Conservation (phyloP, 73 alveolate genomes). For the Tetrahymena borealis region DNA sequence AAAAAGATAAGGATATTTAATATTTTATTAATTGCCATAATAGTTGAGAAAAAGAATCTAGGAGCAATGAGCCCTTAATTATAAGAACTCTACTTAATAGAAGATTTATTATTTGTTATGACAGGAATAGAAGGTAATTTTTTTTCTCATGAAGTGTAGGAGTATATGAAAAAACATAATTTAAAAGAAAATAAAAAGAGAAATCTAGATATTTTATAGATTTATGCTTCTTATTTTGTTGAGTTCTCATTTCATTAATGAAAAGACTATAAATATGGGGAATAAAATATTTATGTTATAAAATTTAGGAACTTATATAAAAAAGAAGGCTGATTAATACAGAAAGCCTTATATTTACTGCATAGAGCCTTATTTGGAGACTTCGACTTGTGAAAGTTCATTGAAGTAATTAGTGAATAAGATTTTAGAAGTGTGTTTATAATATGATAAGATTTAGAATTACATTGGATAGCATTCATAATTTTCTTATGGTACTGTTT, state of each 20-base stretch:
- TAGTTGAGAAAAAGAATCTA: constrained; percentile 80
- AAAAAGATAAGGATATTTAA: not conserved
- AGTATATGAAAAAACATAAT: too few relatives aligned
- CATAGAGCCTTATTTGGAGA: constrained; percentile 88
- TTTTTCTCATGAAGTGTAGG: too few relatives aligned
- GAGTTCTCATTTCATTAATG: too few relatives aligned
- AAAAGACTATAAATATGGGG: too few relatives aligned
- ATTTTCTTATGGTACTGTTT: constrained; percentile 82
- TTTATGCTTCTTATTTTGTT: too few relatives aligned
- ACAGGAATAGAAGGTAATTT: constrained; percentile 80
- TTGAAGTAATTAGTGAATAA: constrained; percentile 71
- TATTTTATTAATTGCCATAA: constrained; percentile 9
- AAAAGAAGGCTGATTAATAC: constrained; percentile 55
- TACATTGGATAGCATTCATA: constrained; percentile 67
- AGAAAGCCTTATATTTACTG: constrained; percentile 42
- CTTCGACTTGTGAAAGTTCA: constrained; percentile 92
- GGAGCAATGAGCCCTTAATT: constrained; percentile 67
- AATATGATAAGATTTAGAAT: constrained; percentile 75
- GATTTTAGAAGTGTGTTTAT: constrained; percentile 80
- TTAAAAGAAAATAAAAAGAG: too few relatives aligned
- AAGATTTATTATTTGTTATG: constrained; percentile 88
- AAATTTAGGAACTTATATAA: constrained; percentile 57
- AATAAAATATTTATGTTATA: too few relatives aligned
- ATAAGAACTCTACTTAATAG: constrained; percentile 82
- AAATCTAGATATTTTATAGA: too few relatives aligned